Evolutionary conservation across 2,329 filamentous ascomycete genomes (phyloP).

Genomic region (Trichoderma asperellum): DNA sequence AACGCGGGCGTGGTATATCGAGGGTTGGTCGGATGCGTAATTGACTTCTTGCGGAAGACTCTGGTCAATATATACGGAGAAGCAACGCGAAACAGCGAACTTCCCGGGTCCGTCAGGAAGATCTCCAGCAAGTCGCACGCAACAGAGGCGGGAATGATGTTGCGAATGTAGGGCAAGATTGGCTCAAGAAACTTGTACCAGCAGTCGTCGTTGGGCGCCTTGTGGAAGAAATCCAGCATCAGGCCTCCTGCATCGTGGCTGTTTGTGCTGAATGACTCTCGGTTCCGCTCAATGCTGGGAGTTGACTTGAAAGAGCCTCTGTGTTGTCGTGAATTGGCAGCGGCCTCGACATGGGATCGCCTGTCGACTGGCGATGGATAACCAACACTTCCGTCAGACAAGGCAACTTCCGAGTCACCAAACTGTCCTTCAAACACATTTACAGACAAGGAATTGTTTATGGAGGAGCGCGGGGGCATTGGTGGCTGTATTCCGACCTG

Average conservation of each 20-base stretch:
- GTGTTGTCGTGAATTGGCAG: neutral
- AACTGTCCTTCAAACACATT: constrained; percentile 25
- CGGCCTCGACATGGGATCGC: constrained; percentile 15
- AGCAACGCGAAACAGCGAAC: constrained; percentile 48
- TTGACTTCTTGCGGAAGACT: constrained; percentile 50
- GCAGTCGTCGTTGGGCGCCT: constrained; percentile 39
- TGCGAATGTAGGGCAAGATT: constrained; percentile 45
- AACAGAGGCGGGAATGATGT: constrained; percentile 46
- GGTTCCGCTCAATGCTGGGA: constrained; percentile 28
- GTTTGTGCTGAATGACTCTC: constrained; percentile 33
- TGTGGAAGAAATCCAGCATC: constrained; percentile 35
- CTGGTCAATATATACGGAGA: constrained; percentile 54
- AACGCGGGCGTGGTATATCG: constrained; percentile 50
- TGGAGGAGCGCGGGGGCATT: neutral
- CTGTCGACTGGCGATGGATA: constrained; percentile 38
- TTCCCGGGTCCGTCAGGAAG: constrained; percentile 51
- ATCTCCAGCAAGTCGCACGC: constrained; percentile 54
- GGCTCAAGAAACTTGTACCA: constrained; percentile 49
- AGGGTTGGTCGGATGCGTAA: constrained; percentile 47
- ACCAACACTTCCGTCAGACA: constrained; percentile 38
- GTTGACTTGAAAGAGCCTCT: constrained; percentile 33
- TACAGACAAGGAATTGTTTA: constrained; percentile 18
- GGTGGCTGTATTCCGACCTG: constrained; percentile 31
- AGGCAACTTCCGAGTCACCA: constrained; percentile 33
- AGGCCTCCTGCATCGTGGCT: constrained; percentile 29